A percentile compares a stretch with the other conserved stretches of the same genome.
Evolutionary conservation across 2,329 filamentous ascomycete species (phyloP).

Genomic region (Aspergillus sp.): DNA sequence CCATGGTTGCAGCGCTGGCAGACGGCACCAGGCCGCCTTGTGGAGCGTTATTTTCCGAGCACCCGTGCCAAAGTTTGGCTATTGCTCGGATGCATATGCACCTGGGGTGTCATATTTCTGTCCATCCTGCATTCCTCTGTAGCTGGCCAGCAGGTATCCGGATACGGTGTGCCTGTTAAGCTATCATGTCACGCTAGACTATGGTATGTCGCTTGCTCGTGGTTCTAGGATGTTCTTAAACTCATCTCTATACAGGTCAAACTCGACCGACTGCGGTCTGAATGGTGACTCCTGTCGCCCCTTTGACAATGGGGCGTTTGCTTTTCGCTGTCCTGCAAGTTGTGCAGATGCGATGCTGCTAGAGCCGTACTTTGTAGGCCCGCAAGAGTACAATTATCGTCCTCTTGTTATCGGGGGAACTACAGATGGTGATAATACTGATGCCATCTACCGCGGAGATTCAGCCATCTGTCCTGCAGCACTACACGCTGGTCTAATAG

Average conservation of each 20-base stretch:
- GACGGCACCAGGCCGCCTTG: conserved; percentile 34
- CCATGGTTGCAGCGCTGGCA: conserved; percentile 37
- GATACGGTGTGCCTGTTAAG: conserved; percentile 37
- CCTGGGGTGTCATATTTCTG: conserved; percentile 40
- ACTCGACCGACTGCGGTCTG: conserved; percentile 53
- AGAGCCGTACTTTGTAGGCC: conserved; percentile 60
- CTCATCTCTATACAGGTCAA: conserved; percentile 27
- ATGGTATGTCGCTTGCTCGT: conserved; percentile 40
- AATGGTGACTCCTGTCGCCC: conserved; percentile 60
- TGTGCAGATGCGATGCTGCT: conserved; percentile 55
- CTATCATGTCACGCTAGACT: conserved; percentile 37
- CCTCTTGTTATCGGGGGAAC: conserved; percentile 58
- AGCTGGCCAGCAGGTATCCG: conserved; percentile 31
- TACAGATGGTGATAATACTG: conserved; percentile 38
- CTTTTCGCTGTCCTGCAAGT: conserved; percentile 61
- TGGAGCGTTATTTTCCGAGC: conserved; percentile 33
- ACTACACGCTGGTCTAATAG: conserved; percentile 61
- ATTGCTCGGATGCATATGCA: conserved; percentile 27
- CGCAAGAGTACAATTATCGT: conserved; percentile 56
- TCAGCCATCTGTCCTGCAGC: conserved; percentile 63
- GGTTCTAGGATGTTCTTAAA: neutral
- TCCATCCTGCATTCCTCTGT: conserved; percentile 34
- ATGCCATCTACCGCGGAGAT: conserved; percentile 59
- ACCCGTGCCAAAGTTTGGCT: conserved; percentile 26
- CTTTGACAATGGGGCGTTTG: conserved; percentile 55